Base-by-base conservation (phyloP, 768 basidiomycete genomes). In the Lactifluus pinguis region DNA sequence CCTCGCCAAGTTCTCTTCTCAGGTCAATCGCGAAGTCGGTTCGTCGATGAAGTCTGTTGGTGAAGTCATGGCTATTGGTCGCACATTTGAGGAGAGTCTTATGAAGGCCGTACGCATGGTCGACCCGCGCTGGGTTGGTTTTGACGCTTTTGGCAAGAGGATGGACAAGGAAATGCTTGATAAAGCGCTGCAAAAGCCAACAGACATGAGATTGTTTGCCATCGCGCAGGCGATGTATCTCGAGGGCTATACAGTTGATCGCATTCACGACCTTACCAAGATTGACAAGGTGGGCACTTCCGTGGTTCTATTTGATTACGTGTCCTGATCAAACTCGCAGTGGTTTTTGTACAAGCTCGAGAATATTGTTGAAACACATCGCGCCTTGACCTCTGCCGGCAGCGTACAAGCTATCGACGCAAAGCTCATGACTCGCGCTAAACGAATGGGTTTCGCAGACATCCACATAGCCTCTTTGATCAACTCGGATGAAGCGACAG, bases 261-360 rank as follows among this genome's bases (percentile, higher is more conserved):
- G 81, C 65, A 72, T 99, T 44, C 92, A 98, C 70, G 88, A 94
- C 54, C 74, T 99, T 68, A 98, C 97, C 63, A 98, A 98, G 80
- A 98, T 98, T 68, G 95, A 98, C 81, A 93, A 94, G 82, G 90
- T 89, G 56, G 17, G 75, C 60, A 11, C 6, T 19, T 21, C 41
- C 1, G 9, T 42, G 0, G n/a, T 9, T 25, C 19, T 29, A 7
- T 10, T 8, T 15, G 29, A 19, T 4, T 15, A 25, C 14, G 1
- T 47, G 47, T 55, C 48, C 50, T 29, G 19, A 53, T 17, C 45
- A 25, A 17, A 42, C 13, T 49, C 10, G 32, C 59, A 93, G 88
- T 98, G 97, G 97, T 99, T 92, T 82, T 77, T 99, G 60, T 87
- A 97, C 82, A 99, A 98, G 78, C 88, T 99, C 55, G 95, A 98